Evolutionary conservation across 306 rosid species (phyloP).

Genomic region (Cucumis melo): DNA sequence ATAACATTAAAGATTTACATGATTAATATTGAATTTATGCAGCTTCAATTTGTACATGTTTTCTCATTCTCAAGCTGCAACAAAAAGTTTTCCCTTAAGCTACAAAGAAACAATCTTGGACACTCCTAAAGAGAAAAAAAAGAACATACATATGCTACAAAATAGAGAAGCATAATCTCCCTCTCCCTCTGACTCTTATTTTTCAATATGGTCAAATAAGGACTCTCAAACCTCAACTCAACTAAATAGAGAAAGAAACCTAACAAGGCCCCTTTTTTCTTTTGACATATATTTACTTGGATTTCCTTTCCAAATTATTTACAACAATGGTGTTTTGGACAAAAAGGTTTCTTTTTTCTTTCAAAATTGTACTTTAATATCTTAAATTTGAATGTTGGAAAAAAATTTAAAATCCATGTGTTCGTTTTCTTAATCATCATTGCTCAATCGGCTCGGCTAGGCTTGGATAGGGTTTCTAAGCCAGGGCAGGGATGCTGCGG

Average conservation of each 20-base stretch:
- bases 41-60: constrained; percentile 5
- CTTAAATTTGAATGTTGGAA: neutral
- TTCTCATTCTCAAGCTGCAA: neutral
- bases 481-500: constrained; percentile 82
- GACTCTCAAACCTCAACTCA: neutral
- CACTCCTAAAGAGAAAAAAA: neutral
- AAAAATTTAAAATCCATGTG: neutral
- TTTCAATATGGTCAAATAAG: neutral
- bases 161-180: neutral
- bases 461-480: constrained; percentile 21
- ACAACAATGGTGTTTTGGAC: neutral
- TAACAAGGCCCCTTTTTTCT: neutral
- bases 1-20: no score
- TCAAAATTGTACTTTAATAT: neutral
- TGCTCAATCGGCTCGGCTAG: neutral
- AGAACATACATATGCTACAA: neutral
- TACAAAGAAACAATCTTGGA: neutral
- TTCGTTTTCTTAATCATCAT: neutral
- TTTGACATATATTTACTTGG: neutral
- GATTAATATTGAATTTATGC: neutral
- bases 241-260: neutral
- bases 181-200: neutral
- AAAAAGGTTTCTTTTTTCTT: neutral
- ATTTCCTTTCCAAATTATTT: neutral
- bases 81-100: neutral